Percentiles rank a stretch among this genome's conserved stretches.
Evolutionary conservation across 177 flowering plant species (phyloP).

Genomic region (Vitis hybrid): DNA sequence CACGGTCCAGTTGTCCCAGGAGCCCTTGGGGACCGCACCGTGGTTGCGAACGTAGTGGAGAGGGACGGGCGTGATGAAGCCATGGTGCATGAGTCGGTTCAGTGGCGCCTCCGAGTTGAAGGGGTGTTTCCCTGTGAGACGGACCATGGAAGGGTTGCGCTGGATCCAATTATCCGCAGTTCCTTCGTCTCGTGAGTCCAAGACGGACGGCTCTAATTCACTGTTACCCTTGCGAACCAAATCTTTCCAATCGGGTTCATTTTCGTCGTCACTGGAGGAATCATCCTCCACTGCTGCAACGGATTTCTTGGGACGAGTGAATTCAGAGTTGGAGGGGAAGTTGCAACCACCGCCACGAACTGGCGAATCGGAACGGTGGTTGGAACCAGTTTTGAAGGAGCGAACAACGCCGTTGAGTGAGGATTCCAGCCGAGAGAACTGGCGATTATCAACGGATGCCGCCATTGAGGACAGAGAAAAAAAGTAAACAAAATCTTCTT

Average conservation of each 20-base stretch:
- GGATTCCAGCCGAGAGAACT: conserved; percentile 41
- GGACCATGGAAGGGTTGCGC: conserved; percentile 74
- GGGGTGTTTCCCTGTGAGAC: conserved; percentile 97
- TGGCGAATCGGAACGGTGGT: conserved; percentile 50
- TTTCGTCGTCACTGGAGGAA: conserved; percentile 58
- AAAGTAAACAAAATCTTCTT: not conserved
- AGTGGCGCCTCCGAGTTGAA: conserved; percentile 90
- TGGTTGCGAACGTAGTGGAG: conserved; percentile 99
- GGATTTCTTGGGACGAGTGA: not conserved
- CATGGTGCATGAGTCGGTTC: conserved; percentile 79
- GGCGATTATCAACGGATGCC: conserved; percentile 74
- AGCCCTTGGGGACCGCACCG: conserved; percentile 72
- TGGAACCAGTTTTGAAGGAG: conserved; percentile 23
- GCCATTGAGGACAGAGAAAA: conserved; percentile 44
- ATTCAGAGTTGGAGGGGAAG: conserved; percentile 10
- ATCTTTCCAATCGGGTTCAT: conserved; percentile 22
- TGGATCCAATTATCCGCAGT: conserved; percentile 86
- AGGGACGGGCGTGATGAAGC: conserved; percentile 88
- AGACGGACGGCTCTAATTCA: conserved; percentile 61
- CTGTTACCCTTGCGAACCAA: conserved; percentile 26
- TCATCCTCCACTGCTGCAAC: conserved; percentile 4
- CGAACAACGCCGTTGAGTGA: conserved; percentile 37
- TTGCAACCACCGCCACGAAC: conserved; percentile 25
- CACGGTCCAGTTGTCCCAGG: conserved; percentile 80
- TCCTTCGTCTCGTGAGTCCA: conserved; percentile 65